Percentiles rank a stretch among this genome's conserved stretches.
Evolutionary conservation across 2,329 filamentous ascomycete species (phyloP).

Genomic region (Fusarium papillatum): DNA sequence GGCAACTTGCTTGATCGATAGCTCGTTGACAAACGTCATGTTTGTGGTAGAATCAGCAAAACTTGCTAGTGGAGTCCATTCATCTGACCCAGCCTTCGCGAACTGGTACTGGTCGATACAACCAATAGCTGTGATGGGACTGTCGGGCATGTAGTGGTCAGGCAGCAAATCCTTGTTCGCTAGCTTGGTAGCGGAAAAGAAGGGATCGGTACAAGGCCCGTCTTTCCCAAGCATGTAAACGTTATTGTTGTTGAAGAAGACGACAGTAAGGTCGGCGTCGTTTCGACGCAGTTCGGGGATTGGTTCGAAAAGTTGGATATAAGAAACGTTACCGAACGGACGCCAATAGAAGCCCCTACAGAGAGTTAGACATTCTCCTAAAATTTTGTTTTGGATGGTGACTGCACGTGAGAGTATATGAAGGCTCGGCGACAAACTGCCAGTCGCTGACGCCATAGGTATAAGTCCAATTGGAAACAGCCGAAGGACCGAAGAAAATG

Average conservation of each 20-base stretch:
- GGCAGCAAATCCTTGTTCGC: too few species aligned
- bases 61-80: background rate
- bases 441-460: background rate
- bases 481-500: background rate
- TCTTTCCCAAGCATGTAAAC: background rate
- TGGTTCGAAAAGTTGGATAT: background rate
- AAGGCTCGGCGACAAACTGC: background rate
- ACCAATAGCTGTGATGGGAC: background rate
- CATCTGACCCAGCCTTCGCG: background rate
- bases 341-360: background rate
- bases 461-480: background rate
- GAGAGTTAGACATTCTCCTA: too few species aligned
- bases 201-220: background rate
- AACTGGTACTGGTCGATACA: background rate
- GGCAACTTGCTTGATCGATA: background rate
- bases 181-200: background rate
- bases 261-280: background rate
- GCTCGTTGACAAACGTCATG: background rate
- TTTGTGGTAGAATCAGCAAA: background rate
- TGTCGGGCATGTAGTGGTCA: background rate
- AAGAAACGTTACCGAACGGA: too few species aligned
- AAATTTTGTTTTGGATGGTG: background rate
- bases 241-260: background rate
- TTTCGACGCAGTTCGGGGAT: background rate
- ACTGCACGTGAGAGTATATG: background rate